Evolutionary conservation across 164 flowering plant genomes (phyloP).

Genomic region (Umbilicus rupestris): DNA sequence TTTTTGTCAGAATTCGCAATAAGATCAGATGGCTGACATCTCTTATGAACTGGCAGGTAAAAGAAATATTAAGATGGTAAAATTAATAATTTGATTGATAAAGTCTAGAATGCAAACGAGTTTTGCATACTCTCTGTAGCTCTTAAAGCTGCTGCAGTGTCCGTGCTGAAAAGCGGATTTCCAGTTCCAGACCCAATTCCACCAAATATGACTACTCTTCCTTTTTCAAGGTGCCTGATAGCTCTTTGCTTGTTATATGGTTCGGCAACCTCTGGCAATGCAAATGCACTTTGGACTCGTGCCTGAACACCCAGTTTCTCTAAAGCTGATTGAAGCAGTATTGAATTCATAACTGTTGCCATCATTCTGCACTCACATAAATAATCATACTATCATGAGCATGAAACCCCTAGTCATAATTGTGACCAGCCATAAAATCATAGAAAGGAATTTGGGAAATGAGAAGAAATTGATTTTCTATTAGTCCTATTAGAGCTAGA

Average conservation of each 20-base stretch:
- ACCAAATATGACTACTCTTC: conserved; percentile 90
- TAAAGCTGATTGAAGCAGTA: conserved; percentile 77
- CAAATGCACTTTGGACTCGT: conserved; percentile 75
- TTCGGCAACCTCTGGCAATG: conserved; percentile 75
- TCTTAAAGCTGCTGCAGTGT: conserved; percentile 83
- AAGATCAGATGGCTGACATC: background rate
- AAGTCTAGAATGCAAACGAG: background rate
- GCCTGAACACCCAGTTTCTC: conserved; percentile 78
- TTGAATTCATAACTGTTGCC: conserved; percentile 89
- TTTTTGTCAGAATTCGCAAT: no score
- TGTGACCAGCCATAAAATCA: background rate
- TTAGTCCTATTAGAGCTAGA: no score
- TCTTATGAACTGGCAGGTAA: background rate
- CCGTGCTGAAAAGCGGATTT: conserved; percentile 83
- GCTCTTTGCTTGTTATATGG: conserved; percentile 74
- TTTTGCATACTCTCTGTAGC: conserved; percentile 74
- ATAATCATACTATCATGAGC: background rate
- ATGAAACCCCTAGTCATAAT: background rate
- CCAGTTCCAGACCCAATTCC: conserved; percentile 87
- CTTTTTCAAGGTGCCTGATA: conserved; percentile 87
- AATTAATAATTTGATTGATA: no score
- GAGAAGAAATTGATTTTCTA: background rate
- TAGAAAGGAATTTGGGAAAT: background rate
- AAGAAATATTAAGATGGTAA: no score
- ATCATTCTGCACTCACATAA: conserved; percentile 54